A percentile compares a stretch with the other conserved stretches of the same genome.
Conservation (phyloP, 768 basidiomycete genomes). For the Tylopilus subfusipes region DNA sequence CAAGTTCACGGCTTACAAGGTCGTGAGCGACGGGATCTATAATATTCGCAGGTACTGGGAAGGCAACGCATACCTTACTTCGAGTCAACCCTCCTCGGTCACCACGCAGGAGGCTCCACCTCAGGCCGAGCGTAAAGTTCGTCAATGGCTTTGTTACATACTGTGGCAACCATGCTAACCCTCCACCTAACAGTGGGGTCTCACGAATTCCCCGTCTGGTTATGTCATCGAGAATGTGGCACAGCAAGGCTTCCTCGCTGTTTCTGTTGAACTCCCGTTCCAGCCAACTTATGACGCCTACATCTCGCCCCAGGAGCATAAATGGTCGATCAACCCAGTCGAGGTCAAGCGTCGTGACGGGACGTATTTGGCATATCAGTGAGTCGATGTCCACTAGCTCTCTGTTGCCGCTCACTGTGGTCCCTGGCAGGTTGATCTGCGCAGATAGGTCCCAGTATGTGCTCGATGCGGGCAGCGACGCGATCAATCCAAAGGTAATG, state of each 20-base stretch:
- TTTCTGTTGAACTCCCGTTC: neutral
- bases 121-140: neutral
- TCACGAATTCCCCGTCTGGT: neutral
- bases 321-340: slow-evolving; percentile 2
- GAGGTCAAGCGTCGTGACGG: neutral
- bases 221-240: neutral
- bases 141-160: neutral
- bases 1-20: neutral
- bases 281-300: neutral
- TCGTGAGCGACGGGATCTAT: neutral
- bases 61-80: neutral
- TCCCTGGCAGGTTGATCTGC: neutral
- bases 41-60: neutral
- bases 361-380: neutral
- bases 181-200: neutral
- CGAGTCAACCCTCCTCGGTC: neutral
- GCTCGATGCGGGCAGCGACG: neutral
- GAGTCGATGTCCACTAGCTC: neutral
- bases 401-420: neutral
- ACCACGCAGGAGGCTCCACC: neutral
- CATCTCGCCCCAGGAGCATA: neutral
- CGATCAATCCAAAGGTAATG: neutral
- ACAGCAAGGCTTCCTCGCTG: neutral
- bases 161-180: neutral
- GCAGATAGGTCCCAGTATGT: neutral